A percentile compares a stretch with the other conserved stretches of the same genome.
Conservation (phyloP, 352 stramenopile genomes). For the Phytophthora pisi region DNA sequence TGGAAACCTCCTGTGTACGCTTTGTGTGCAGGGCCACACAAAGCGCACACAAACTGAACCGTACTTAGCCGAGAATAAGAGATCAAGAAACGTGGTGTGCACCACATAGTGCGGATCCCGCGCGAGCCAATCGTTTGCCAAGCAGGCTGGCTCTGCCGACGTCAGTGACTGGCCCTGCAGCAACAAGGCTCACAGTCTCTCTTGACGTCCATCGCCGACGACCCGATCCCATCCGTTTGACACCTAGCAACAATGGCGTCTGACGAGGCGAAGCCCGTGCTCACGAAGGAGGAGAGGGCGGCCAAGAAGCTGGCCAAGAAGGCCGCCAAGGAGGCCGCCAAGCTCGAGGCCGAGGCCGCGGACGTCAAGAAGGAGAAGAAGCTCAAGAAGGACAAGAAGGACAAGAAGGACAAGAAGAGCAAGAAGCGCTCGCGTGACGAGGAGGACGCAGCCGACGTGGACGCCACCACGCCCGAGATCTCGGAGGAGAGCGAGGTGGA, state of each 20-base stretch:
- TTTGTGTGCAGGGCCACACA: background rate
- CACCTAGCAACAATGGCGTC: constrained; percentile 34
- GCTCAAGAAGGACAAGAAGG: constrained; percentile 19
- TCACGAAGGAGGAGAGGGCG: constrained; percentile 69
- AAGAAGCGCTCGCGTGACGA: constrained; percentile 72
- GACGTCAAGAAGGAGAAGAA: constrained; percentile 58
- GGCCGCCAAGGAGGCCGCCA: constrained; percentile 42
- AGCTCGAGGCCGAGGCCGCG: constrained; percentile 21
- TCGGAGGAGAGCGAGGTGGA: constrained; percentile 67
- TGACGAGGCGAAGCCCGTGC: constrained; percentile 42
- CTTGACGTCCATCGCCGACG: background rate
- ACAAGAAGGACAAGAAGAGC: constrained; percentile 77
- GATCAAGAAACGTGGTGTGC: background rate
- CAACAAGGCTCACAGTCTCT: background rate
- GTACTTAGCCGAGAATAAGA: background rate
- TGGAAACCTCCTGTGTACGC: constrained; percentile 4
- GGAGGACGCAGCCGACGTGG: constrained; percentile 17
- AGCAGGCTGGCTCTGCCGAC: constrained; percentile 10
- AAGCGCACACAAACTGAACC: constrained; percentile 10
- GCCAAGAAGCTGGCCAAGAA: constrained; percentile 69
- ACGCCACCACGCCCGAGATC: constrained; percentile 41
- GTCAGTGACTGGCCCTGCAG: constrained; percentile 19
- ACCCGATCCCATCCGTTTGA: background rate
- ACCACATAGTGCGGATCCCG: background rate
- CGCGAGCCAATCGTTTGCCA: constrained; percentile 26